Conservation (phyloP, 179 eudicot species). For the Silene coronaria region DNA sequence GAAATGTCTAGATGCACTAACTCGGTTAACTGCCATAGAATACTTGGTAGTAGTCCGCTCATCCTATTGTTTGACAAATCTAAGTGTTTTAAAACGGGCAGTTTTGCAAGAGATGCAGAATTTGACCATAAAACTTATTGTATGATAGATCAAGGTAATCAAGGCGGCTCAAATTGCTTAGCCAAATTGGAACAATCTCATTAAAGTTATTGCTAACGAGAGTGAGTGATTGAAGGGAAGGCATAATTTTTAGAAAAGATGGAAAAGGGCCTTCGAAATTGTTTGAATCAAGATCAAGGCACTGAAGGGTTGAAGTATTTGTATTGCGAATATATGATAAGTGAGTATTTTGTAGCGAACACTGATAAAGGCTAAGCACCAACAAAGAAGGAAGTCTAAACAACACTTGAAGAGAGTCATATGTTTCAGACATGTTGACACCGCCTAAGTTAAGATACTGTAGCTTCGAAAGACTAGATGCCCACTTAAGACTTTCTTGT, state of each 20-base stretch:
- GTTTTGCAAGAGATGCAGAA: not conserved
- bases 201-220: not conserved
- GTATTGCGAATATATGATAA: not conserved
- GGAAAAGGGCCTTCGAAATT: not conserved
- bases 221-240: not conserved
- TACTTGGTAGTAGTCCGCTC: not conserved
- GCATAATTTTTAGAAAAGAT: not conserved
- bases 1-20: not conserved
- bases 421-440: not conserved
- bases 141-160: not conserved
- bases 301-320: not conserved
- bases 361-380: not conserved
- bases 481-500: conserved; percentile 12
- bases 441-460: not conserved
- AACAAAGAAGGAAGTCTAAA: conserved; percentile 8
- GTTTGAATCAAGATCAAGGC: not conserved
- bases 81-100: not conserved
- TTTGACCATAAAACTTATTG: not conserved
- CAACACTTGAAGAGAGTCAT: not conserved
- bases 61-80: not conserved
- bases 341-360: not conserved
- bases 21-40: not conserved
- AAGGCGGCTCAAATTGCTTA: not conserved
- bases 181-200: not conserved
- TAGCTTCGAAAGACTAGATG: conserved; percentile 3